Evolutionary conservation across 1,139 yeast genomes (phyloP), one percentile per base, ranked within the genome.

Genomic region (Candida sojae): DNA sequence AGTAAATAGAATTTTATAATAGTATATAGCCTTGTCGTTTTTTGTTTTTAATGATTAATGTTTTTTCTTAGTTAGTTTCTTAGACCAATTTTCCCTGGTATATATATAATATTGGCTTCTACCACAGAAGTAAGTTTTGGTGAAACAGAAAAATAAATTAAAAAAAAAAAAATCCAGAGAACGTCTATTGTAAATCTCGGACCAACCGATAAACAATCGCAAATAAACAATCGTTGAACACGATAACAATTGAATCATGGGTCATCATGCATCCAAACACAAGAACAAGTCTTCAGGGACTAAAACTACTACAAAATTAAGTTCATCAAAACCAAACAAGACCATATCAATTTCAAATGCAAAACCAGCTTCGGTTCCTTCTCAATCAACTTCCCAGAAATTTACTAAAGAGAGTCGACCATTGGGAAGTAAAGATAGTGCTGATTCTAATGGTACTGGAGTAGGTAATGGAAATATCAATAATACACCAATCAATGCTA

Each of bases 381-480:
- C n/a, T 5, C 23, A 31, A 28, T n/a, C 34, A 33, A 17, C 34
- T n/a, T 11, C 37, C 1, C 39, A 35, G 25, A 17, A 34, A 23
- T 44, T 45, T 17, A 17, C 47, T 12, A 35, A 30, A 36, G 44
- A 45, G 13, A 30, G 47, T 12, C 26, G 45, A 23, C 32, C 40
- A 29, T 34, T 46, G 21, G 49, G 44, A 31, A 41, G 40, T 40
- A 47, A 31, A 36, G 48, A 31, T 25, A 35, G 33, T 21, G 43
- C 37, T 9, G 43, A 41, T 3, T n/a, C 30, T n/a, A 36, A 36
- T 36, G 39, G 26, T 5, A 12, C 23, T 35, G 39, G 17, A 7
- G 4, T 28, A 11, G 23, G 26, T 12, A 10, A 32, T 8, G 30
- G 9, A 9, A 21, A 33, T 11, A 30, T 4, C 13, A 33, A 36